phyloP scores from a whole-genome alignment of 768 basidiomycete genomes.

The Termitomyces sp. region DNA sequence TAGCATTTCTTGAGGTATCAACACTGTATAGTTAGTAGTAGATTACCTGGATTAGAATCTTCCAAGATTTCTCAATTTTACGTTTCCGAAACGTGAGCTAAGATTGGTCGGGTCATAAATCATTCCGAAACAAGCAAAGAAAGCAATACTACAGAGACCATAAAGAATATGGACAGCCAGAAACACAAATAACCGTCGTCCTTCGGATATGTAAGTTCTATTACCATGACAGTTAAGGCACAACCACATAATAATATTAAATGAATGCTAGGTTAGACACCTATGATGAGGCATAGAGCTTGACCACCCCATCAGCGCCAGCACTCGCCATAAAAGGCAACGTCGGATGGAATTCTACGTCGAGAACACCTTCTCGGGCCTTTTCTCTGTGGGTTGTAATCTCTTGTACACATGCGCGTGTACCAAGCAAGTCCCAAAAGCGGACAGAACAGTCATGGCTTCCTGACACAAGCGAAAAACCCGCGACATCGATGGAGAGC shows the following conservation, averaged over 20 bases:
- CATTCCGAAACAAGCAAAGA: conserved; percentile 14
- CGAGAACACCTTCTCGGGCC: conserved; percentile 86
- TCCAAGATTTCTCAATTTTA: not conserved
- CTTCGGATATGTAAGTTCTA: conserved; percentile 34
- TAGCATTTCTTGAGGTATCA: conserved; percentile 23
- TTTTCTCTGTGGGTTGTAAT: conserved; percentile 87
- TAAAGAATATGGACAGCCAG: conserved; percentile 23
- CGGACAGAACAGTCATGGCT: conserved; percentile 93
- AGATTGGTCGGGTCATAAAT: conserved; percentile 12
- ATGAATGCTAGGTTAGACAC: conserved; percentile 12
- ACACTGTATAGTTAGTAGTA: conserved; percentile 2
- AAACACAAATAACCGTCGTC: conserved; percentile 20
- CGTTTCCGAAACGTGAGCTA: conserved; percentile 1
- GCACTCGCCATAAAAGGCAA: conserved; percentile 88
- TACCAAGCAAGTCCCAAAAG: conserved; percentile 89
- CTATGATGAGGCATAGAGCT: conserved; percentile 86
- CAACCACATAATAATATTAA: conserved; percentile 5
- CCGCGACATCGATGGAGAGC: conserved; percentile 82
- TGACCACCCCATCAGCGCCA: conserved; percentile 94
- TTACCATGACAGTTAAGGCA: conserved; percentile 14
- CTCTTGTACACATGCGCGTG: conserved; percentile 84
- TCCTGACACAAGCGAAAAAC: conserved; percentile 84
- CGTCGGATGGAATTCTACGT: conserved; percentile 80
- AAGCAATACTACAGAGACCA: conserved; percentile 24
- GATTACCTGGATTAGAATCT: not conserved